A percentile compares a stretch with the other conserved stretches of the same genome.
phyloP scores from a whole-genome alignment of 164 flowering plant species.

The Hamamelis virginiana region DNA sequence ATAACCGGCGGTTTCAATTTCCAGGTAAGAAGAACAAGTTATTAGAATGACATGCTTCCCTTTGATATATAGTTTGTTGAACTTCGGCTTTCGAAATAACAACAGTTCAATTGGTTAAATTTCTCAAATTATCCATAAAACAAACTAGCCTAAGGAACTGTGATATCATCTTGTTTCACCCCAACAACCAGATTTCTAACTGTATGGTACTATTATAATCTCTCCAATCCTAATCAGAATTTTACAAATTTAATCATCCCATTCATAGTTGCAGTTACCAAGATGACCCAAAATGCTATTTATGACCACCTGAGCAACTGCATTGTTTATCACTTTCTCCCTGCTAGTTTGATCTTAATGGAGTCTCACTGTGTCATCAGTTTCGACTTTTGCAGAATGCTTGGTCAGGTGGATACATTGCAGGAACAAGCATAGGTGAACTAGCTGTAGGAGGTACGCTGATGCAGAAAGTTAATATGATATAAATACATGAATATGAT shows the following conservation, averaged over 20 bases:
- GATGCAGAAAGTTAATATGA: neutral
- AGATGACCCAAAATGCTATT: no score
- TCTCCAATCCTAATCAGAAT: no score
- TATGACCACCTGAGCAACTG: neutral
- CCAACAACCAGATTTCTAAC: no score
- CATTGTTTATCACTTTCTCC: neutral
- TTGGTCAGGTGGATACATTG: slow-evolving; percentile 97
- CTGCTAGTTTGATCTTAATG: neutral
- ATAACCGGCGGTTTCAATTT: slow-evolving; percentile 99
- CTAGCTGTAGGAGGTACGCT: slow-evolving; percentile 23
- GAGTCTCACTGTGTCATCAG: neutral
- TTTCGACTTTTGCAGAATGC: slow-evolving; percentile 64
- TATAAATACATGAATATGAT: neutral
- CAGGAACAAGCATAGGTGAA: slow-evolving; percentile 79
- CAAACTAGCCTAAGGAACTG: no score
- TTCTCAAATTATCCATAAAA: no score
- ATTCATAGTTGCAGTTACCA: no score
- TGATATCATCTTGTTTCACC: no score
- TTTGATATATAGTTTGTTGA: neutral
- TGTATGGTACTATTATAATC: no score
- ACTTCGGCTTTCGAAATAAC: no score
- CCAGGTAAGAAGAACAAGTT: slow-evolving; percentile 56
- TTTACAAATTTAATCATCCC: no score
- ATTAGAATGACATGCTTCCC: neutral
- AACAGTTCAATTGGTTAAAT: no score